Evolutionary conservation across 495 filamentous ascomycete species (phyloP), one percentile per base, ranked within the genome.

Genomic region (Barbatosphaeria neglecta): DNA sequence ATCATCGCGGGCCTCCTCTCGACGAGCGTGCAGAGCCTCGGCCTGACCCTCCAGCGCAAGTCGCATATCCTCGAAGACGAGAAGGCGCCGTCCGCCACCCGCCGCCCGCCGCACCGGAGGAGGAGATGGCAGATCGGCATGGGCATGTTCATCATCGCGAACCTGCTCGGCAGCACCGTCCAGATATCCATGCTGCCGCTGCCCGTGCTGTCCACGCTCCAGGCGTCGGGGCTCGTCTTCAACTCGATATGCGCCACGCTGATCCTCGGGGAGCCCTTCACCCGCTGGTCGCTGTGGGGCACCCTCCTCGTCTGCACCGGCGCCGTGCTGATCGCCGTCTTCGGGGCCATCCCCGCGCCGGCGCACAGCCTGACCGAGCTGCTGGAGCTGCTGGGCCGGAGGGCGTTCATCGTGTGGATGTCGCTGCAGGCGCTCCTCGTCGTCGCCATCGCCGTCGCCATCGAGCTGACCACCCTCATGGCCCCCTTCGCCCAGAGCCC

Each of bases 81-180:
- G 67, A 94, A 94, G 66, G 76, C 75, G 31, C 80, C 84, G 2
- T 80, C 87, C 60, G 79, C 90, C 65, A 61, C 78, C 37, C 80
- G 86, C 52, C 72, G 92, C 53, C 92, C 92, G 24, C 87, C 93
- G 4, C 90, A 95, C 64, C 80, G 83, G 57, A 79, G 92, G 59
- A 77, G 93, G 61, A 76, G 88, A 75, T 99, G 92, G 92, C 92
- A 99, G 82, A 66, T 96, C 47, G 92, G 92, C 44, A 97, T 99
- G 86, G 75, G 81, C 52, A 94, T 99, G 80, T 99, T 97, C 69
- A 78, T 99, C 50, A 68, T 95, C 43, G 81, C 90, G 50, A 99
- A 99, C 55, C 75, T 99, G 45, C 72, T 96, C 44, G 92, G 92
- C 19, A 95, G 89, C 62, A 88, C 87, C 4, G 92, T 99, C 49